Evolutionary conservation across 148 eudicot genomes (phyloP).

Genomic region (Linanthus parryae): DNA sequence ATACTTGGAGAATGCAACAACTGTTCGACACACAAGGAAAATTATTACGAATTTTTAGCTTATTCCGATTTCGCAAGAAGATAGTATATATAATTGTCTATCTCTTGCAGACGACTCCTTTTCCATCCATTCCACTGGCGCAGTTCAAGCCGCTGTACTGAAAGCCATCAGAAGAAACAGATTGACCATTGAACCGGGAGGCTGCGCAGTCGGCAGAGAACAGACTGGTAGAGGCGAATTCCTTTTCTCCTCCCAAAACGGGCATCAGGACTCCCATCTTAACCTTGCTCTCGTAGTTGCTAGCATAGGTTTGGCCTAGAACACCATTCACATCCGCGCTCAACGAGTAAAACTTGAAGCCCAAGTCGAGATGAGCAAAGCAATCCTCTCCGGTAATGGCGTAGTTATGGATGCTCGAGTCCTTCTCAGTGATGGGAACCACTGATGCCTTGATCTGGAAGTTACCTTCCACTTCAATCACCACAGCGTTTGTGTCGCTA

Average conservation of each 20-base stretch:
- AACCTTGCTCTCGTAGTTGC: constrained; percentile 52
- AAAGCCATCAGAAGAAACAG: neutral
- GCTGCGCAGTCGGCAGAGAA: constrained; percentile 59
- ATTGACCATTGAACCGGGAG: constrained; percentile 22
- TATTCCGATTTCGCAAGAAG: too few relatives aligned
- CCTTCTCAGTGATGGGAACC: constrained; percentile 57
- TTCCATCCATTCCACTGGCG: constrained; percentile 27
- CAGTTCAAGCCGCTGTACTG: constrained; percentile 30
- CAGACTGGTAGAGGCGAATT: constrained; percentile 49
- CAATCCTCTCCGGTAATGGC: constrained; percentile 63
- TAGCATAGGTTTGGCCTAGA: constrained; percentile 69
- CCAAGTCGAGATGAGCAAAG: constrained; percentile 73
- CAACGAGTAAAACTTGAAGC: constrained; percentile 61
- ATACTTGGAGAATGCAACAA: too few relatives aligned
- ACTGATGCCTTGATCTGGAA: constrained; percentile 63
- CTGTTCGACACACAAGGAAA: too few relatives aligned
- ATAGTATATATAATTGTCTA: too few relatives aligned
- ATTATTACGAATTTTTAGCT: too few relatives aligned
- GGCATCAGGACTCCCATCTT: constrained; percentile 66
- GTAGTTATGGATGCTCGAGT: constrained; percentile 51
- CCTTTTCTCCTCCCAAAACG: constrained; percentile 57
- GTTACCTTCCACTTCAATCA: constrained; percentile 49
- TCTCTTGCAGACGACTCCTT: constrained; percentile 43
- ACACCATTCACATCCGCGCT: constrained; percentile 64
- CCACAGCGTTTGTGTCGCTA: constrained; percentile 40